Base-by-base conservation (phyloP, 1,284 basidiomycete species). In the Naganishia sp. region DNA sequence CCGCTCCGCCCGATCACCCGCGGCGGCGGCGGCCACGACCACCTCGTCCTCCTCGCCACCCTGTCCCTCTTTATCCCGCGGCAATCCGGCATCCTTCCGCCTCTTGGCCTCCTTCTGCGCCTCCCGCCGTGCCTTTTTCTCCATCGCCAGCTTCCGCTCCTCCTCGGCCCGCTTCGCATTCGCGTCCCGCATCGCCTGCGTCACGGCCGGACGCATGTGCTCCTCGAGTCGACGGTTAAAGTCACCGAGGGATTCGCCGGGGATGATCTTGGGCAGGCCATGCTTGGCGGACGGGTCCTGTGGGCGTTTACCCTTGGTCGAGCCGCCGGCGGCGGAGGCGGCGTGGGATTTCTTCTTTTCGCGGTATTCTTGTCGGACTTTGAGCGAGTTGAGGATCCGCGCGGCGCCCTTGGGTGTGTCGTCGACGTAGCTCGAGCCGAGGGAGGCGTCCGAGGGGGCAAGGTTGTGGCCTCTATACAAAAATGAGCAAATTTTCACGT, bases 161-260 rank as follows among this genome's bases (percentile, higher is more conserved):
- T 73, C 69, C 16, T 69, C 69, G 21, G 73, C 73, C 53, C 67
- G 67, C 48, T 69, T 65, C 28, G 69, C 65, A 46, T 71, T 74
- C 0, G 78, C 79, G 23, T 70, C 67, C 67, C 78, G 77, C 67
- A 80, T 79, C 15, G 79, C 78, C 53, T 72, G 65, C 23, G 66
- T 71, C 18, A 80, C 77, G 9, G 73, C 74, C 3, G 73, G 73
- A 15, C 79, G 70, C 33, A 80, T 59, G 3, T 74, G 55, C 2
- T 72, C 61, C 67, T 80, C 79, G 9, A 80, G 67, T 33, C 79
- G 73, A 10, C 77, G 73, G 69, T 80, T 80, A 64, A 75, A 80
- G 46, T 77, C 77, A 18, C 74, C 76, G 42, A 80, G 63, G 2
- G 71, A 68, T 74, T 68, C 64, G 11, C 65, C 63, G 43, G 65